phyloP scores from a whole-genome alignment of 2,329 filamentous ascomycete genomes.

The Lachnellula suecica region DNA sequence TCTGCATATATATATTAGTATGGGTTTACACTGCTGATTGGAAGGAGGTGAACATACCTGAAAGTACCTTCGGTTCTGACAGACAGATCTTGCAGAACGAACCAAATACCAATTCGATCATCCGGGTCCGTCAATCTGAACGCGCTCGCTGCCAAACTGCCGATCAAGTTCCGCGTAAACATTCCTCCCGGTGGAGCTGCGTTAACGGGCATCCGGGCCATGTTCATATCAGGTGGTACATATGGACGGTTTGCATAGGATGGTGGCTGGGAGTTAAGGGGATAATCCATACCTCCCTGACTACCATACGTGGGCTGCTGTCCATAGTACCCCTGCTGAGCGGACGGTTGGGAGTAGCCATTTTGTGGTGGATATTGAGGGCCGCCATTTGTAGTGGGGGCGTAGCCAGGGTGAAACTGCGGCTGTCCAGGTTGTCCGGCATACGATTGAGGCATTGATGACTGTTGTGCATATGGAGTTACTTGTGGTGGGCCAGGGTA shows the following conservation, averaged over 20 bases:
- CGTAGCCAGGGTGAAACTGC: conserved; percentile 24
- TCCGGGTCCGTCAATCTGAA: conserved; percentile 77
- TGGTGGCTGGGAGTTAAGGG: conserved; percentile 12
- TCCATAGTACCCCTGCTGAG: conserved; percentile 16
- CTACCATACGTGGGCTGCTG: conserved; percentile 7
- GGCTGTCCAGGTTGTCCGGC: conserved; percentile 16
- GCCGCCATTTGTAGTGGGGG: conserved; percentile 15
- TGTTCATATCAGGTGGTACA: conserved; percentile 18
- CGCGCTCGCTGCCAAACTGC: conserved; percentile 85
- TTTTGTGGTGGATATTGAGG: conserved; percentile 31
- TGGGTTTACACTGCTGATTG: no score
- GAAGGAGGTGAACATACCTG: conserved; percentile 55
- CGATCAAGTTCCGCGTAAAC: conserved; percentile 94
- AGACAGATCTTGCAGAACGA: conserved; percentile 91
- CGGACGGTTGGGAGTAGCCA: conserved; percentile 40
- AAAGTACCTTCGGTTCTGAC: conserved; percentile 92
- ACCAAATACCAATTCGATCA: conserved; percentile 89
- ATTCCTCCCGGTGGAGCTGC: conserved; percentile 65
- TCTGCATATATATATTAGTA: conserved; percentile 40
- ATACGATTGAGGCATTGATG: neutral
- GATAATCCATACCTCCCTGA: conserved; percentile 10
- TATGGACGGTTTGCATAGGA: conserved; percentile 14
- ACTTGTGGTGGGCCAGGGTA: conserved; percentile 28
- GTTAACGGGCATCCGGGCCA: conserved; percentile 21
- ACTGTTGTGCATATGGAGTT: conserved; percentile 23